phyloP scores from a whole-genome alignment of 2,329 filamentous ascomycete species.

The Sarocladiaceae sp. region DNA sequence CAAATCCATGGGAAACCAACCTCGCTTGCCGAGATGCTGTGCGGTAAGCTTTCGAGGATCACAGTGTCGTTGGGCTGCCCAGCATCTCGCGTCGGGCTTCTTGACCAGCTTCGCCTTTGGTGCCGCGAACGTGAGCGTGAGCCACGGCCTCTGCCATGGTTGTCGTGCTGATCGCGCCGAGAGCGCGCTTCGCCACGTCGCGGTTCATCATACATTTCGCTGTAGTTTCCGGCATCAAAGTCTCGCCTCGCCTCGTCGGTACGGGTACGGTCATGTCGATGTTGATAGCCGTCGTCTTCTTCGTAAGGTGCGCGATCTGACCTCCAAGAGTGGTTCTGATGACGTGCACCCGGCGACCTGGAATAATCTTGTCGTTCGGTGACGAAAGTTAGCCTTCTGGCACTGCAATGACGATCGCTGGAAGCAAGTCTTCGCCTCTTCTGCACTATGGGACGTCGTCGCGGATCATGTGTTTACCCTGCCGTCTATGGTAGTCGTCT shows the following conservation, averaged over 20 bases:
- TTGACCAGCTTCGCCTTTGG: slow-evolving; percentile 26
- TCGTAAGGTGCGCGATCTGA: slow-evolving; percentile 15
- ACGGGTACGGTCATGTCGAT: slow-evolving; percentile 16
- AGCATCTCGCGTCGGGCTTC: slow-evolving; percentile 29
- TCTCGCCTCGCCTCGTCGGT: neutral
- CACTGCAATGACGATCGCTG: slow-evolving; percentile 17
- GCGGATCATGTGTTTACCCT: slow-evolving; percentile 40
- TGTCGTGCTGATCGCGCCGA: slow-evolving; percentile 16
- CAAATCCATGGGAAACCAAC: slow-evolving; percentile 32
- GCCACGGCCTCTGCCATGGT: slow-evolving; percentile 14
- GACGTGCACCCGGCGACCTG: slow-evolving; percentile 34
- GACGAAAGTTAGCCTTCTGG: slow-evolving; percentile 38
- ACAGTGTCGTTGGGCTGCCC: slow-evolving; percentile 43
- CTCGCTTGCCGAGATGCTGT: slow-evolving; percentile 42
- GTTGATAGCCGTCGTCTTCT: slow-evolving; percentile 17
- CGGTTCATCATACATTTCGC: slow-evolving; percentile 31
- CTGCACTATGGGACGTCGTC: slow-evolving; percentile 12
- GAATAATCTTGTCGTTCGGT: slow-evolving; percentile 34
- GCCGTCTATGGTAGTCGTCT: slow-evolving; percentile 39
- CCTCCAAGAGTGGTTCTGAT: slow-evolving; percentile 24
- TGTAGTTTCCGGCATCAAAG: slow-evolving; percentile 20
- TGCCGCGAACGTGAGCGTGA: slow-evolving; percentile 21
- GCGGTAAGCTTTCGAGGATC: slow-evolving; percentile 48
- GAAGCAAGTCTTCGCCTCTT: neutral
- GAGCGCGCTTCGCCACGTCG: slow-evolving; percentile 11